A percentile compares a stretch with the other conserved stretches of the same genome.
These are phyloP conservation scores for Ulota crispa DNA, from an alignment of 225 moss, liverwort and hornwort species.

Conservation along the genomic window DNA sequence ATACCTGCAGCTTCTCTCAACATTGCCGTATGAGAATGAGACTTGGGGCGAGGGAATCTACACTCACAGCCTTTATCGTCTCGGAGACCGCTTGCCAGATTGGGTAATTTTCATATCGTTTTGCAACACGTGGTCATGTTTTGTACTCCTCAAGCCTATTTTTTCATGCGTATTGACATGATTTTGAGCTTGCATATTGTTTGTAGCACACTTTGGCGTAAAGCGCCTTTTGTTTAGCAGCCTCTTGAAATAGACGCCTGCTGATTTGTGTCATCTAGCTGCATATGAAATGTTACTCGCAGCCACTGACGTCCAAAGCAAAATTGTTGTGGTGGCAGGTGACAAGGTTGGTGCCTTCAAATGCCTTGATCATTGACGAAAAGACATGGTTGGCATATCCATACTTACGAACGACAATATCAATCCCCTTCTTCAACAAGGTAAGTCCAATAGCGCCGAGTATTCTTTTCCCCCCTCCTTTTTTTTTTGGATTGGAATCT, in stretches of 20 bases:
- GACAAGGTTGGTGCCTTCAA: conserved; percentile 80
- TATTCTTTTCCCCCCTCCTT: neutral
- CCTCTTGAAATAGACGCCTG: neutral
- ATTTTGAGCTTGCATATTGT: neutral
- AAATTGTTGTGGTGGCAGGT: conserved; percentile 31
- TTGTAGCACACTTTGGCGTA: neutral
- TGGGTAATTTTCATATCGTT: conserved; percentile 55
- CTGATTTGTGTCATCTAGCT: neutral
- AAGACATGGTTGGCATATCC: conserved; percentile 99
- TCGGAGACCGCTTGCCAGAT: conserved; percentile 91
- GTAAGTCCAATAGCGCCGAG: conserved; percentile 25
- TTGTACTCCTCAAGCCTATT: conserved; percentile 15
- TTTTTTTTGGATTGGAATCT: neutral
- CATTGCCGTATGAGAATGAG: conserved; percentile 80
- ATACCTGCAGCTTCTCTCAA: conserved; percentile 76
- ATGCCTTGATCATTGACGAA: conserved; percentile 93
- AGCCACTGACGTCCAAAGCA: conserved; percentile 15
- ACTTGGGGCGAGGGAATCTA: conserved; percentile 84
- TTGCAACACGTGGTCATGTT: neutral
- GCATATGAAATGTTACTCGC: conserved; percentile 15
- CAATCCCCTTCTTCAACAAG: conserved; percentile 96
- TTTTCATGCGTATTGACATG: neutral
- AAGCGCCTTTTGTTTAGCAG: neutral
- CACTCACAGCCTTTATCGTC: conserved; percentile 86
- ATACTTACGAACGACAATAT: conserved; percentile 74